phyloP scores from a whole-genome alignment of 345 rosid genomes.

The Tarenaya hassleriana region DNA sequence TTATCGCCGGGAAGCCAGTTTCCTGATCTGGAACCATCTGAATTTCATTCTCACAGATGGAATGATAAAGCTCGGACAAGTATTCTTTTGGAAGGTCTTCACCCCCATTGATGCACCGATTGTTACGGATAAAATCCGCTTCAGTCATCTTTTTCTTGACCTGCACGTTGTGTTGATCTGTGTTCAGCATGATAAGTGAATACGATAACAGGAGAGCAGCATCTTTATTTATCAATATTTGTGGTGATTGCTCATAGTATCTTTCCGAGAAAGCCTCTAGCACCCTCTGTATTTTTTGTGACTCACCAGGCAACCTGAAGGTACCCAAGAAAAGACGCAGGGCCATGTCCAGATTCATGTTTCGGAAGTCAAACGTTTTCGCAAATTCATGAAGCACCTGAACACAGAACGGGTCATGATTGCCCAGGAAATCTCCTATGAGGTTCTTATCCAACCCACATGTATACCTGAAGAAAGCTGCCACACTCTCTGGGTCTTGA shows the following conservation, averaged over 20 bases:
- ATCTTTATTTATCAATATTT: conserved; percentile 50
- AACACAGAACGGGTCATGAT: conserved; percentile 67
- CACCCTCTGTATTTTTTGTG: conserved; percentile 77
- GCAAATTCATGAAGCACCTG: conserved; percentile 74
- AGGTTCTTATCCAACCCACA: conserved; percentile 64
- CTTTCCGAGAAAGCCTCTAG: conserved; percentile 79
- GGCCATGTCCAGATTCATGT: conserved; percentile 61
- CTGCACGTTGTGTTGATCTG: conserved; percentile 71
- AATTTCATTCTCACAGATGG: conserved; percentile 66
- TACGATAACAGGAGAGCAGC: conserved; percentile 68
- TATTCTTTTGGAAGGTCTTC: conserved; percentile 64
- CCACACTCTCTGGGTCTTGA: conserved; percentile 65
- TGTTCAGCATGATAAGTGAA: conserved; percentile 64
- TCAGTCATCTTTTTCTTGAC: conserved; percentile 78
- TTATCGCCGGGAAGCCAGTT: conserved; percentile 48
- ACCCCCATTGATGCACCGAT: conserved; percentile 61
- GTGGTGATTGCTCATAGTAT: conserved; percentile 73
- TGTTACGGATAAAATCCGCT: conserved; percentile 68
- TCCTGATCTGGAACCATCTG: conserved; percentile 65
- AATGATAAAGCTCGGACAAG: conserved; percentile 57
- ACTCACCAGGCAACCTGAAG: conserved; percentile 73
- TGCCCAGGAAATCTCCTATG: conserved; percentile 65
- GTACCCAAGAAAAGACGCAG: conserved; percentile 70
- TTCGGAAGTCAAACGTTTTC: conserved; percentile 55
- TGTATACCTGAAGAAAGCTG: conserved; percentile 61